A percentile compares a stretch with the other conserved stretches of the same genome.
Evolutionary conservation across 2,329 filamentous ascomycete species (phyloP).

Genomic region (Exophiala lecanii-corni): DNA sequence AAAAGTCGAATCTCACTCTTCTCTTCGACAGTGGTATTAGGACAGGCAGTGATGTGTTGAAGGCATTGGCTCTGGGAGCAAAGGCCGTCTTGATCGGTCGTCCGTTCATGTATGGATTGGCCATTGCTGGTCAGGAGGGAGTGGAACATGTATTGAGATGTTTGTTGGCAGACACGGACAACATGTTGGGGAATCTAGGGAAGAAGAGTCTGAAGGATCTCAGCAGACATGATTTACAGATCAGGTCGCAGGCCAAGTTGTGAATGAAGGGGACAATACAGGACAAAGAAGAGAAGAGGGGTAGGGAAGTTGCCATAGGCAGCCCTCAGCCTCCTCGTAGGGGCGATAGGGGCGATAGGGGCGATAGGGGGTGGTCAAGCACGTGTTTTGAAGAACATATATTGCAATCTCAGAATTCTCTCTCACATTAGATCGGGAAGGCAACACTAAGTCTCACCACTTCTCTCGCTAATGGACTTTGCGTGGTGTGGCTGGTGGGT

Average conservation of each 20-base stretch:
- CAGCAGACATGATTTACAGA: slow-evolving; percentile 23
- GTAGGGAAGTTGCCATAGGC: too few species aligned
- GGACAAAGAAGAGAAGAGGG: too few species aligned
- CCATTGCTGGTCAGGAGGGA: slow-evolving; percentile 49
- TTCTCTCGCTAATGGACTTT: background rate
- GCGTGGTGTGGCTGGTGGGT: background rate
- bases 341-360: too few species aligned
- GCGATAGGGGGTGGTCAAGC: too few species aligned
- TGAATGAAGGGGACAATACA: too few species aligned
- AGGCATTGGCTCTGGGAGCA: slow-evolving; percentile 52
- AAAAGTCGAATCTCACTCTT: slow-evolving; percentile 34
- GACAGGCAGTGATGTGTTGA: slow-evolving; percentile 47
- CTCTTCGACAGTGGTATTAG: slow-evolving; percentile 51
- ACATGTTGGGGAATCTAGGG: slow-evolving; percentile 26
- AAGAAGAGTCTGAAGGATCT: slow-evolving; percentile 25
- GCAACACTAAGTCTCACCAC: background rate
- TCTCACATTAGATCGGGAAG: background rate
- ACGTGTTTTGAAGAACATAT: too few species aligned
- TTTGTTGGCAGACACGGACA: slow-evolving; percentile 43
- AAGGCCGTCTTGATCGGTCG: slow-evolving; percentile 55
- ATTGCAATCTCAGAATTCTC: background rate
- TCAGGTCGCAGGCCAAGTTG: slow-evolving; percentile 19
- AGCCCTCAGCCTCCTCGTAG: too few species aligned
- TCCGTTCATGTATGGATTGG: slow-evolving; percentile 56
- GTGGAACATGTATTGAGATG: slow-evolving; percentile 49